phyloP scores from a whole-genome alignment of 2,329 filamentous ascomycete species.

The Cryphonectria naterciae region DNA sequence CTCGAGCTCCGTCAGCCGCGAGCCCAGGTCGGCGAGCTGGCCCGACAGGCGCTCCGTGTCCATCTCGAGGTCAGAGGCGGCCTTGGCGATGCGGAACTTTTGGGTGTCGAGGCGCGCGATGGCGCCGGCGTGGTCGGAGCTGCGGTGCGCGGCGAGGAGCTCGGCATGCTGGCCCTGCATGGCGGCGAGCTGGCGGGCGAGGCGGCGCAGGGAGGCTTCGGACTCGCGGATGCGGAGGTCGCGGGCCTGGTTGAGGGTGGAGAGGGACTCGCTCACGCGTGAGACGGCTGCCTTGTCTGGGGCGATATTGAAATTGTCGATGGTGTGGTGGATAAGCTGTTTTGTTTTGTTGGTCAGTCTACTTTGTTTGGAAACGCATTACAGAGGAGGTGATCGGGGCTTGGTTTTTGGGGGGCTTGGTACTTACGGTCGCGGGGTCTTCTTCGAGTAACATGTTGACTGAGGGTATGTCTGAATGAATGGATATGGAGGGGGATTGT shows the following conservation, averaged over 20 bases:
- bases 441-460: slow-evolving; percentile 89
- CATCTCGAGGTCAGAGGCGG: slow-evolving; percentile 84
- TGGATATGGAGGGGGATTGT: neutral
- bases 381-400: neutral
- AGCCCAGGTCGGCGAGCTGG: slow-evolving; percentile 75
- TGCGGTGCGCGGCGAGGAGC: slow-evolving; percentile 74
- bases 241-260: slow-evolving; percentile 82
- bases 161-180: slow-evolving; percentile 78
- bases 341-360: slow-evolving; percentile 1
- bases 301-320: slow-evolving; percentile 91
- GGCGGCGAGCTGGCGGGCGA: slow-evolving; percentile 76
- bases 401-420: neutral
- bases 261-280: slow-evolving; percentile 82
- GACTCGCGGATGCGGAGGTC: slow-evolving; percentile 74
- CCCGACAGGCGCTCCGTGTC: slow-evolving; percentile 90
- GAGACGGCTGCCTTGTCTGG: slow-evolving; percentile 84
- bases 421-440: slow-evolving; percentile 78
- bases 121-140: slow-evolving; percentile 77
- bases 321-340: slow-evolving; percentile 88
- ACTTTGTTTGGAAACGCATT: neutral
- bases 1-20: slow-evolving; percentile 80
- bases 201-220: slow-evolving; percentile 68
- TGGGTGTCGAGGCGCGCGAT: slow-evolving; percentile 88
- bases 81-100: slow-evolving; percentile 94
- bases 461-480: slow-evolving; percentile 14